These are phyloP conservation scores for Escovopsis weberi DNA, from an alignment of 2,329 filamentous ascomycete species.

Conservation along the genomic window DNA sequence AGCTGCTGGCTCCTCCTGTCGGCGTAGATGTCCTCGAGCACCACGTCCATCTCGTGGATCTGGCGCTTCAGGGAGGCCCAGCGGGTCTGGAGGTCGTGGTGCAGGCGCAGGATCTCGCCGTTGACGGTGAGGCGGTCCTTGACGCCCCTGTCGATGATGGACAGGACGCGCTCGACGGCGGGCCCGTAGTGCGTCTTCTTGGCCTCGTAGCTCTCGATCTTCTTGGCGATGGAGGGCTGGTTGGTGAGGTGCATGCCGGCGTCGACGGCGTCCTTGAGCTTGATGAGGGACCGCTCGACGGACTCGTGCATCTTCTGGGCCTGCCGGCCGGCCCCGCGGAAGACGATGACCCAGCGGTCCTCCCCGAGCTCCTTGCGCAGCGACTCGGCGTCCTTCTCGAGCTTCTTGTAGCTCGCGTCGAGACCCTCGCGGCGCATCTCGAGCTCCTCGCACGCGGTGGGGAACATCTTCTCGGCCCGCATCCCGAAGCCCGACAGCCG, in stretches of 20 bases:
- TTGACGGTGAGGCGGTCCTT: slow-evolving; percentile 92
- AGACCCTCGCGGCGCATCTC: slow-evolving; percentile 59
- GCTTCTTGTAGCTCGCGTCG: slow-evolving; percentile 73
- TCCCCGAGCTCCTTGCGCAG: slow-evolving; percentile 83
- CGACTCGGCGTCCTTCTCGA: slow-evolving; percentile 82
- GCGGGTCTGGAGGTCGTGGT: slow-evolving; percentile 71
- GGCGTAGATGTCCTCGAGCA: slow-evolving; percentile 57
- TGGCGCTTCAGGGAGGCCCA: slow-evolving; percentile 64
- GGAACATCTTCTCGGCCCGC: slow-evolving; percentile 65
- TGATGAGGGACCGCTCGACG: slow-evolving; percentile 71
- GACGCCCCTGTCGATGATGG: slow-evolving; percentile 91
- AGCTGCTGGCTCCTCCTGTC: slow-evolving; percentile 57
- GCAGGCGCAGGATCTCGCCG: slow-evolving; percentile 78
- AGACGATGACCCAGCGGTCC: slow-evolving; percentile 91
- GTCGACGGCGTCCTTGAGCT: slow-evolving; percentile 69
- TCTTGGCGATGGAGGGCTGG: slow-evolving; percentile 56
- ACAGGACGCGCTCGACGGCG: slow-evolving; percentile 78
- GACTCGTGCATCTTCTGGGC: slow-evolving; percentile 96
- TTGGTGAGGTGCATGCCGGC: slow-evolving; percentile 59
- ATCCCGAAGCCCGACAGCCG: slow-evolving; percentile 72
- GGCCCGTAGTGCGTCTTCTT: slow-evolving; percentile 92
- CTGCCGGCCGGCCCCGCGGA: slow-evolving; percentile 80
- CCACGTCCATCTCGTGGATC: slow-evolving; percentile 61
- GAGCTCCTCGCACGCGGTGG: slow-evolving; percentile 80
- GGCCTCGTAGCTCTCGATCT: slow-evolving; percentile 83